A percentile compares a stretch with the other conserved stretches of the same genome.
Conservation (phyloP, 148 eudicot genomes). For the Arctostaphylos glauca region DNA sequence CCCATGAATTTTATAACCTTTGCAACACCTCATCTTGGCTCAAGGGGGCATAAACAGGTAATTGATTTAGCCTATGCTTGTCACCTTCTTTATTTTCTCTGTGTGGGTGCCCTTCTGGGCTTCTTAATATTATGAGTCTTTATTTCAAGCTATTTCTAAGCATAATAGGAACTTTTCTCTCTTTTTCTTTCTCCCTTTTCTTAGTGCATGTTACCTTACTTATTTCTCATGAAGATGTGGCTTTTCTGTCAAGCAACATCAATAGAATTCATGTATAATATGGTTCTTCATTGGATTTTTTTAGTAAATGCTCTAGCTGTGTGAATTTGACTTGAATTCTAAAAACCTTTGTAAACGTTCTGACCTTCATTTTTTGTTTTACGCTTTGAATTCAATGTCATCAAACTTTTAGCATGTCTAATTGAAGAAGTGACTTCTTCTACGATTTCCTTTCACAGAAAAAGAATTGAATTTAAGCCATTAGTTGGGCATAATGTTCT, state of each 20-base stretch:
- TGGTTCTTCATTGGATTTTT: not conserved
- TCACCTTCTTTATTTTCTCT: not conserved
- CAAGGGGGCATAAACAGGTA: slow-evolving; percentile 90
- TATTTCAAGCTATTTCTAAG: slow-evolving; percentile 3
- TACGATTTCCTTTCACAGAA: not conserved
- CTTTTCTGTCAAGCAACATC: not conserved
- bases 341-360: not conserved
- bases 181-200: not conserved
- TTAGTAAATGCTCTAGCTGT: not conserved
- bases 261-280: no score
- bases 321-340: not conserved
- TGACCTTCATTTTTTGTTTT: not conserved
- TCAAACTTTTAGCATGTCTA: not conserved
- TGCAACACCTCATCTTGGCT: slow-evolving; percentile 95
- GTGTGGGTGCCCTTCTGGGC: not conserved
- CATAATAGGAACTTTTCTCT: not conserved
- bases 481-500: slow-evolving; percentile 1
- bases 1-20: slow-evolving; percentile 81
- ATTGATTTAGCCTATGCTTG: not conserved
- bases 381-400: not conserved
- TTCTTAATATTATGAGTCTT: not conserved
- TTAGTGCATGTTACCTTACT: not conserved
- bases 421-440: not conserved
- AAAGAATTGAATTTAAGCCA: not conserved
- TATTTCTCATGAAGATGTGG: not conserved